These are phyloP conservation scores for Cryptococcus jaspeensis DNA, from an alignment of 1,284 basidiomycete species.

Conservation along the genomic window DNA sequence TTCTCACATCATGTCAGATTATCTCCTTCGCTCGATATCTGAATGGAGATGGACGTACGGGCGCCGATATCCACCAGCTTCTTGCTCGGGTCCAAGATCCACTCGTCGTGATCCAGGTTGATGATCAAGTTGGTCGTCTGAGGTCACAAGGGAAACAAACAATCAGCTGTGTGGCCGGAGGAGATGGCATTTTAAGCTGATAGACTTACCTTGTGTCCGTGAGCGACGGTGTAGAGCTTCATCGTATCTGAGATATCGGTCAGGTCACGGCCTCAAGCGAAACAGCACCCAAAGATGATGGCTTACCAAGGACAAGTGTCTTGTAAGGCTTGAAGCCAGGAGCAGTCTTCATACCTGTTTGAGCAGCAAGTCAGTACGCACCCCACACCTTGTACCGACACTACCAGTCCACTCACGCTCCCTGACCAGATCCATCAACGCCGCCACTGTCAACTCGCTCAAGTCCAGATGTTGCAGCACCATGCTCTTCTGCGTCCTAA, in stretches of 20 bases:
- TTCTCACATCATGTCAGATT: no score
- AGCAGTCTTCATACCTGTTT: constrained; percentile 67
- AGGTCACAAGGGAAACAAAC: no score
- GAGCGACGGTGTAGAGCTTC: constrained; percentile 91
- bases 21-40: background rate
- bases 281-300: background rate
- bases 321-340: constrained; percentile 84
- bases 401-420: constrained; percentile 54
- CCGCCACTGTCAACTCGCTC: constrained; percentile 69
- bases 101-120: constrained; percentile 90
- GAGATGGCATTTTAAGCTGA: background rate
- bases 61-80: constrained; percentile 68
- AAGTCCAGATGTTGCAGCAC: constrained; percentile 81
- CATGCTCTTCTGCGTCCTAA: constrained; percentile 82
- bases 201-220: constrained; percentile 76
- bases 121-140: constrained; percentile 93
- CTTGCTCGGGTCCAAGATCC: constrained; percentile 72
- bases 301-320: constrained; percentile 64
- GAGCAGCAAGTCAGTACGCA: constrained; percentile 2
- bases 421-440: constrained; percentile 70
- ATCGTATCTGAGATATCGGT: constrained; percentile 66
- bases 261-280: background rate
- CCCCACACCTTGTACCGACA: background rate
- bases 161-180: background rate
- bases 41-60: constrained; percentile 56